Evolutionary conservation across 495 filamentous ascomycete species (phyloP).

Genomic region (Ascodesmis nigricans): DNA sequence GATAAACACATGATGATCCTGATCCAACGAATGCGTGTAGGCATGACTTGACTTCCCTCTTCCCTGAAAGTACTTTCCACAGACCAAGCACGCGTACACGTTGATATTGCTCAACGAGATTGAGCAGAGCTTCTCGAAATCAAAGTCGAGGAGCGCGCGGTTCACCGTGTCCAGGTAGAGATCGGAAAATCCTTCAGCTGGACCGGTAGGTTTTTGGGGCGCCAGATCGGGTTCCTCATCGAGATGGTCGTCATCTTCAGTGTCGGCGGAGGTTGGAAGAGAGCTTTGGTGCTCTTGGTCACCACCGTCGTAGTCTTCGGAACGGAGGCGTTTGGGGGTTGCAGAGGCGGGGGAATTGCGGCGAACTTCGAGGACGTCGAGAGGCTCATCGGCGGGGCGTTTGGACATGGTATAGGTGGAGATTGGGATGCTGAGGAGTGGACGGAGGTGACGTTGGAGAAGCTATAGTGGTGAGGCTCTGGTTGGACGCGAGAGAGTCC

Average conservation of each 20-base stretch:
- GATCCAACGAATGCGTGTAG: conserved; percentile 92
- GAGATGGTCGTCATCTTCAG: conserved; percentile 25
- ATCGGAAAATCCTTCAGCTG: conserved; percentile 76
- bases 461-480: too few species aligned
- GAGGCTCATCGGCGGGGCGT: conserved; percentile 2
- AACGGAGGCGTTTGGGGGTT: conserved; percentile 16
- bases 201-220: conserved; percentile 39
- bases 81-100: conserved; percentile 93
- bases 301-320: conserved; percentile 18
- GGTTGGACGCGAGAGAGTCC: too few species aligned
- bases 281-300: conserved; percentile 1
- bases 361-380: not conserved
- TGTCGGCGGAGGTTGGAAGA: conserved; percentile 11
- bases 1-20: conserved; percentile 89
- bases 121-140: conserved; percentile 97
- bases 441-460: conserved; percentile 1
- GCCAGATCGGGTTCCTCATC: conserved; percentile 23
- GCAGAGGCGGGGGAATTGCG: conserved; percentile 3
- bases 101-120: conserved; percentile 93
- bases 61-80: conserved; percentile 93
- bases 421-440: conserved; percentile 1
- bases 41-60: conserved; percentile 84
- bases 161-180: conserved; percentile 96
- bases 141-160: conserved; percentile 68
- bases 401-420: conserved; percentile 3